Evolutionary conservation across 2,329 filamentous ascomycete genomes (phyloP), one percentile per base, ranked within the genome.

Genomic region (Alternaria arborescens): DNA sequence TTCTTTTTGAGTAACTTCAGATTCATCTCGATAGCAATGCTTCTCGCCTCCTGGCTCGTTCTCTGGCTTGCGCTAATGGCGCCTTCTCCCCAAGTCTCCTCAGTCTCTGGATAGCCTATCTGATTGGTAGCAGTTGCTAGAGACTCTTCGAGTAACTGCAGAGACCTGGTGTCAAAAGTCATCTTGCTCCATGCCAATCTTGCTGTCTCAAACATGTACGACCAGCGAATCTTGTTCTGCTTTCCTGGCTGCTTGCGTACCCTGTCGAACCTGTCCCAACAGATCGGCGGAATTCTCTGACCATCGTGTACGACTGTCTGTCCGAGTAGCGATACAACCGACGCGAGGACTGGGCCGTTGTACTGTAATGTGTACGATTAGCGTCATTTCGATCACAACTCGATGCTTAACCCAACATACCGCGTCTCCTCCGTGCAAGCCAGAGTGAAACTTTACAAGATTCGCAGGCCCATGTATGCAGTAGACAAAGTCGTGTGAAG

Each of bases 181-280:
- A 71, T 56, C 22, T 57, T 64, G 22, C 60, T 55, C 69, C 69
- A 73, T 11, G 62, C 65, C 10, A 62, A 24, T 24, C 58, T 51
- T 2, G 55, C 67, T 3, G 70, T 66, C 41, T 68, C 65, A 42
- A 64, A 72, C 12, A 72, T 52, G 32, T 68, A 75, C 46, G 50
- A 62, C 70, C 71, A 43, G 32, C 61, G 52, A 32, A 32, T 12
- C n/a, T 36, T 28, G n/a, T 28, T 20, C 16, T 24, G 12, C 11
- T n/a, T 43, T 22, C 12, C 52, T 22, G 16, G 22, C 8, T 28
- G n/a, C 38, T 60, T 60, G 24, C 22, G 36, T 8, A 55, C 38
- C 18, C 36, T 55, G 0, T 20, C n/a, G 24, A 55, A 40, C 3
- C 16, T 30, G 11, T 18, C 14, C 44, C 51, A 55, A 32, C 28